Base-by-base conservation (phyloP, 1,139 yeast genomes). In the Sugiyamaella xylanicola region DNA sequence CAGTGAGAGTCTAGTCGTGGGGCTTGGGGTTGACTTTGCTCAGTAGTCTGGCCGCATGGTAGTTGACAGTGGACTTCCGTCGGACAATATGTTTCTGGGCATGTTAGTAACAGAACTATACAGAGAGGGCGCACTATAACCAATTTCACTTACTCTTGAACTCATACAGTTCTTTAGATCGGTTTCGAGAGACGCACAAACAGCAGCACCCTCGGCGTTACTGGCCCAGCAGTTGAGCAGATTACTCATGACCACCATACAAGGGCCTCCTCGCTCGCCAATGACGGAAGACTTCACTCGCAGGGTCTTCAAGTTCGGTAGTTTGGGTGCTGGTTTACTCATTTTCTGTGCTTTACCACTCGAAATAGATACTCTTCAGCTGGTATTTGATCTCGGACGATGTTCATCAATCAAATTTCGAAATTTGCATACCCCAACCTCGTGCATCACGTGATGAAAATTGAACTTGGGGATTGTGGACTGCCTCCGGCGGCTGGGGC, bases 211-310 rank as follows among this genome's bases (percentile, higher is more conserved):
- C 72, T 90, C 96, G 51, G 95, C 93, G 74, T 90, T 88, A 32
- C 96, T 88, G 3, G 97, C 95, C 98, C 98, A 92, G 73, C 98
- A 92, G 77, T 87, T 89, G 65, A 92, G 77, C 71, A 92, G 78
- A 48, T 89, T 86, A 4, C 95, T 85, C 93, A 92, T 87, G 61
- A 87, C 76, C 55, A 88, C 90, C 60, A 84, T 73, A 70, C 97
- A 91, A 59, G 88, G 85, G 63, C 87, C 84, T 13, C 68, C 72
- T 74, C 83, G 72, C 76, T 77, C 79, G 69, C 81, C 83, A 61
- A 77, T 79, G 59, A 77, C 74, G 29, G 88, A 84, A 61, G 82
- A 83, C 70, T 87, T 85, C 58, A 87, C 89, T 71, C 84, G 81
- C 56, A 89, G 77, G 67, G 87, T 78, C 41, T 91, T 92, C 61